A percentile compares a stretch with the other conserved stretches of the same genome.
These are phyloP conservation scores for Lachnellula willkommii DNA, from an alignment of 2,329 filamentous ascomycete genomes.

Conservation along the genomic window DNA sequence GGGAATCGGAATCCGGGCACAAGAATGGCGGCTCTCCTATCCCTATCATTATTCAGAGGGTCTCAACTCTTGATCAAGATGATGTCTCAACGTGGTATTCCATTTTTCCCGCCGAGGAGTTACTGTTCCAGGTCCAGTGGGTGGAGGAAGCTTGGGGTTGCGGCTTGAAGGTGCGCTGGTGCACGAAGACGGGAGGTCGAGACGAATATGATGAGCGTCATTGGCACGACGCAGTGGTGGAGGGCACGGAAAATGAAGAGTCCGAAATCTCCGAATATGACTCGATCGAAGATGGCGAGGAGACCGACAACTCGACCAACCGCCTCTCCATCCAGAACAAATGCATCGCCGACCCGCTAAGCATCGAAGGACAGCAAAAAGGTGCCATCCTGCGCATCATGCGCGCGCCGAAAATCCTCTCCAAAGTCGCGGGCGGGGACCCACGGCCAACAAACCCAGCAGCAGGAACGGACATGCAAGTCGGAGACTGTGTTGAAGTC, in stretches of 20 bases:
- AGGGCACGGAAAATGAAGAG: neutral
- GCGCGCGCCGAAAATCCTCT: neutral
- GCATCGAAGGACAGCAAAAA: neutral
- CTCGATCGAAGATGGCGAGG: neutral
- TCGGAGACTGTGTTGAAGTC: neutral
- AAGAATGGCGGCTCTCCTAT: neutral
- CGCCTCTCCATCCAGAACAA: no score
- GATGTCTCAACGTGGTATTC: no score
- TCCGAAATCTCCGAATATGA: neutral
- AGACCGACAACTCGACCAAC: no score
- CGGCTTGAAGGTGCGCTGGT: neutral
- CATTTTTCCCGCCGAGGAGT: no score
- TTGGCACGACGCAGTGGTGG: neutral
- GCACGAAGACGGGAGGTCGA: neutral
- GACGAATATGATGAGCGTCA: neutral
- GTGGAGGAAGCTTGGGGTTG: no score
- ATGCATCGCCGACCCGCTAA: neutral
- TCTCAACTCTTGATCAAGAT: no score
- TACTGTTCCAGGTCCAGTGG: no score
- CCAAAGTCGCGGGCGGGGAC: neutral
- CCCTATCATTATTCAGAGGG: neutral
- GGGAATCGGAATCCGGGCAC: neutral
- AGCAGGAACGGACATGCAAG: neutral
- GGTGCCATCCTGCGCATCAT: neutral
- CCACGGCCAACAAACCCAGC: neutral